Evolutionary conservation across 176 grass and related monocot species (phyloP), one percentile per base, ranked within the genome.

Genomic region (Tuctoria greenei): DNA sequence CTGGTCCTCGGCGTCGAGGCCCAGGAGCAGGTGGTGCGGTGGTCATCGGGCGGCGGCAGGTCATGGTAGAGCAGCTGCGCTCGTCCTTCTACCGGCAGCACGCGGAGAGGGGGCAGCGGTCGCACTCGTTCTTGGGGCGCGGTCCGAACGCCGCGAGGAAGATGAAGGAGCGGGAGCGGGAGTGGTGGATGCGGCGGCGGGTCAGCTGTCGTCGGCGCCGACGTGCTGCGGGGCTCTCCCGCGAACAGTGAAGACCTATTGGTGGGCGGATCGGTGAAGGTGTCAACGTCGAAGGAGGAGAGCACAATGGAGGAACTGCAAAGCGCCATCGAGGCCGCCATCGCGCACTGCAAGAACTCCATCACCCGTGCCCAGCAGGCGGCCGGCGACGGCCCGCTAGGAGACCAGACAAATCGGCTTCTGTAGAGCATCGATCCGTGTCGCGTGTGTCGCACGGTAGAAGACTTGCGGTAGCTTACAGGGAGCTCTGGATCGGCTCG

Each of bases 231-330:
- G 5, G 87, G 76, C 1, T 98, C 95, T 0, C 95, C 95, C 9
- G 84, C 85, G 5, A 91, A 92, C 86, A 95, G 95, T 58, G 95
- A 91, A 1, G 89, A 92, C 67, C 90, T 98, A 25, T 94, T 87
- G 3, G 84, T 90, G 14, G 81, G 81, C 21, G 82, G 84, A 7
- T 90, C 92, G 13, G 81, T 92, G 41, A 90, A 91, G 69, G 78
- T 88, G 34, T 92, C n/a, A n/a, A n/a, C 87, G 50, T 86, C 87
- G n/a, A n/a, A n/a, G n/a, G 89, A 98, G 31, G 87, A 87, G 77
- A 98, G 91, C 84, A 92, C 95, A 20, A 98, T 95, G 95, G 89
- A 98, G 73, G 95, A 98, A 76, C 84, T 98, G 47, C 91, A 95
- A 44, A 92, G 86, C 81, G 91, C 95, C 50, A 95, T 98, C 69